phyloP scores from a whole-genome alignment of 176 grass and related monocot genomes.

The Cenchrus purpureus region DNA sequence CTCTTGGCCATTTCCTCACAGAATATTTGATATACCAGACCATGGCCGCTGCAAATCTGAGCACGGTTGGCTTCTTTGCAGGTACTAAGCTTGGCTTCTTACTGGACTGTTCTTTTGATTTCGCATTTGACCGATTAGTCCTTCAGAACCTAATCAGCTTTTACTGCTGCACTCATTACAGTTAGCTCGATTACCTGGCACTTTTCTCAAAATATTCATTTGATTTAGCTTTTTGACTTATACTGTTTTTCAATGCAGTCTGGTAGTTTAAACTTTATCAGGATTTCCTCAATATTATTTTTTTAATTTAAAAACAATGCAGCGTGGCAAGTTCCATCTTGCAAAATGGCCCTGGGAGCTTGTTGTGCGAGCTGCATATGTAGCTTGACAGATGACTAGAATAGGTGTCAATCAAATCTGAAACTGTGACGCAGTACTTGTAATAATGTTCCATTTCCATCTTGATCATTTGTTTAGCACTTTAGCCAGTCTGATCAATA shows the following conservation, averaged over 20 bases:
- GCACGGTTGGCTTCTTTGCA: slow-evolving; percentile 85
- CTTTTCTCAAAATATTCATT: background rate
- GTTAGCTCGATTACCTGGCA: background rate
- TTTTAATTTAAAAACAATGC: background rate
- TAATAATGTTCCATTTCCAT: background rate
- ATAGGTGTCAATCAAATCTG: background rate
- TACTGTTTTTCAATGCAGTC: background rate
- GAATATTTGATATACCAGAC: slow-evolving; percentile 87
- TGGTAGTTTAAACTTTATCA: background rate
- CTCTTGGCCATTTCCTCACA: slow-evolving; percentile 81
- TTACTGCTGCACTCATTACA: background rate
- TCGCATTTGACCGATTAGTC: background rate
- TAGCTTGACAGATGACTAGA: background rate
- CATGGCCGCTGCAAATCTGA: slow-evolving; percentile 79
- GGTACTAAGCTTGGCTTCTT: slow-evolving; percentile 49
- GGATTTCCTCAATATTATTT: background rate
- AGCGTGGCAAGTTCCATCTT: background rate
- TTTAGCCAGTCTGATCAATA: background rate
- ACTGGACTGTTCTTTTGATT: background rate
- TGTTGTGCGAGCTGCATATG: background rate
- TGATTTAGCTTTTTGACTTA: background rate
- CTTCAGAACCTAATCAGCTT: background rate
- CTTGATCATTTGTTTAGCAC: background rate
- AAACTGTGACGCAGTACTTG: background rate
- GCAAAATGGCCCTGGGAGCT: background rate